Evolutionary conservation across 495 filamentous ascomycete genomes (phyloP).

Genomic region (Melanomma pulvis-pyrius): DNA sequence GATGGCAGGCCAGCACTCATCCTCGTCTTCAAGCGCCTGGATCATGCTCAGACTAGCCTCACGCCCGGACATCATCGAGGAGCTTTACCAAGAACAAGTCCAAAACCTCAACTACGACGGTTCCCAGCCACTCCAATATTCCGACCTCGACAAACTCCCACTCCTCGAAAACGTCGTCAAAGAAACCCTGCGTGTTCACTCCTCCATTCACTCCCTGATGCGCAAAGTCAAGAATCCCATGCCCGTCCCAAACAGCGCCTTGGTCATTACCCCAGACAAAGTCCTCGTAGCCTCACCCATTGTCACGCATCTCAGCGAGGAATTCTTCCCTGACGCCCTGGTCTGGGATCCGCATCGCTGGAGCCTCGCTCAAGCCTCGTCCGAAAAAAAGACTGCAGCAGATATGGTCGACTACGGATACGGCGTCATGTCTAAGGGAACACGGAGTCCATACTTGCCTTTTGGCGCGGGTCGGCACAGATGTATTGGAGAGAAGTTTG

Average conservation of each 20-base stretch:
- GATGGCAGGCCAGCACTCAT: conserved; percentile 89
- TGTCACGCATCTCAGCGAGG: conserved; percentile 50
- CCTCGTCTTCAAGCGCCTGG: conserved; percentile 78
- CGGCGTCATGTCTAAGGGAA: conserved; percentile 54
- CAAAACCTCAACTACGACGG: conserved; percentile 54
- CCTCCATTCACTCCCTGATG: conserved; percentile 83
- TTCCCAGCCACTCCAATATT: conserved; percentile 66
- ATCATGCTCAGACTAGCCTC: conserved; percentile 78
- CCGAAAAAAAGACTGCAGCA: not conserved
- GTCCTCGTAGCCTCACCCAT: conserved; percentile 69
- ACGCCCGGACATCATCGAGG: conserved; percentile 70
- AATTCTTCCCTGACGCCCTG: conserved; percentile 53
- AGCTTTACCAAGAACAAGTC: conserved; percentile 76
- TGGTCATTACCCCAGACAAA: conserved; percentile 69
- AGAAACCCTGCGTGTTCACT: conserved; percentile 78
- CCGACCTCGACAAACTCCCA: conserved; percentile 68
- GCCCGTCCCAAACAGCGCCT: conserved; percentile 70
- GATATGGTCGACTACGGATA: not conserved
- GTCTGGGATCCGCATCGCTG: conserved; percentile 59
- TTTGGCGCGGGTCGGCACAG: conserved; percentile 61
- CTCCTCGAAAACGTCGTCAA: conserved; percentile 72
- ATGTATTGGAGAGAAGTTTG: conserved; percentile 62
- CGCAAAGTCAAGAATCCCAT: conserved; percentile 81
- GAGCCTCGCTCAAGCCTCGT: conserved; percentile 9
- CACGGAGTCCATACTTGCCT: conserved; percentile 59